Evolutionary conservation across 352 stramenopile genomes (phyloP), one percentile per base, ranked within the genome.

Genomic region (Globisporangium spiculum): DNA sequence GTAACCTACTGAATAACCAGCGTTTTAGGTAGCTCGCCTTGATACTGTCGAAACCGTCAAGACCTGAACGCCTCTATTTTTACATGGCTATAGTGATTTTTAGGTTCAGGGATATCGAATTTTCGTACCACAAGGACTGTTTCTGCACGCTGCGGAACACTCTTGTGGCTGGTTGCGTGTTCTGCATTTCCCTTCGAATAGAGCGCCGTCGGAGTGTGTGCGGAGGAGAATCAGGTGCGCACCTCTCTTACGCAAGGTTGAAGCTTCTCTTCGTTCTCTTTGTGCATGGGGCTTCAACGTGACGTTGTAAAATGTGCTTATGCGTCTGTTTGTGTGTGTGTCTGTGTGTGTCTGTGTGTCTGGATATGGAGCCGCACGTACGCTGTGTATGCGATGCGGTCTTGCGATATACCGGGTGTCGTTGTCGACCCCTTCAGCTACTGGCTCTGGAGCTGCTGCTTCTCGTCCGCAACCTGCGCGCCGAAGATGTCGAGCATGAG

Each of bases 401-500:
- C 16, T 24, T 46, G 27, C 5, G 44, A 52, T 52, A 12, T 46
- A n/a, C 3, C 2, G 3, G 24, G 5, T 20, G 61, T 16, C 12
- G 8, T 55, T 30, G 52, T 68, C 18, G 20, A 34, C 26, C 22
- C 22, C 38, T 48, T 69, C 44, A 65, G 22, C 27, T 69, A 59
- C 65, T 65, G 36, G n/a, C 57, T 57, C 16, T 65, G 38, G 22
- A 75, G 65, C 5, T 70, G 70, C 18, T 75, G 79, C 59, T 90
- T 89, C 61, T 88, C 73, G 60, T 90, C 83, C 7, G 84, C 78
- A 44, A 93, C 76, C 53, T 93, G 83, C 18, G 79, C 76, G 22
- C 80, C 83, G 69, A 93, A 92, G 38, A 93, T 80, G 66, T 94
- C 86, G 53, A 94, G 80, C 80, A 91, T 81, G 48, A 94, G 78